Evolutionary conservation across 1,139 yeast species (phyloP).

Genomic region (Sugiyamaella neomexicana): DNA sequence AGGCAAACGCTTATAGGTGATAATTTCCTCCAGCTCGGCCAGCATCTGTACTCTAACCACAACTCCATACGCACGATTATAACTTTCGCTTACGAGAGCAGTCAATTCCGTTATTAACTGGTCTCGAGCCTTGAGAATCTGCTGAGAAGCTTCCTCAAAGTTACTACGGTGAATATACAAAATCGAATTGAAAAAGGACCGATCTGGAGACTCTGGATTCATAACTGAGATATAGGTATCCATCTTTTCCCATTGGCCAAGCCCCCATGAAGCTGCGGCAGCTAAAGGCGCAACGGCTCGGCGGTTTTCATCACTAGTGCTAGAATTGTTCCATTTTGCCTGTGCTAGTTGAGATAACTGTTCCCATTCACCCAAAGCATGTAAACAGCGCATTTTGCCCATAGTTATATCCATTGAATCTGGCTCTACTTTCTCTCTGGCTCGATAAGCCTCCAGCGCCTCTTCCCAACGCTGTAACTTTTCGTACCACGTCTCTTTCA

Average conservation of each 20-base stretch:
- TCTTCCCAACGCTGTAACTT: slow-evolving; percentile 98
- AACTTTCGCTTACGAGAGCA: slow-evolving; percentile 92
- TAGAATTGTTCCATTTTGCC: slow-evolving; percentile 76
- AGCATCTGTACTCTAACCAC: slow-evolving; percentile 96
- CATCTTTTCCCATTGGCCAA: slow-evolving; percentile 96
- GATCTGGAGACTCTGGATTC: slow-evolving; percentile 90
- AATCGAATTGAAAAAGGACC: slow-evolving; percentile 91
- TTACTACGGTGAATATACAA: slow-evolving; percentile 81
- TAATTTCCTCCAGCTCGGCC: slow-evolving; percentile 94
- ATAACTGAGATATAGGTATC: slow-evolving; percentile 85
- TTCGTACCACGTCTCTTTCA: slow-evolving; percentile 97
- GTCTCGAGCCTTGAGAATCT: slow-evolving; percentile 83
- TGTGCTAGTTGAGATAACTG: slow-evolving; percentile 82
- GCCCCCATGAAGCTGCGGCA: slow-evolving; percentile 99
- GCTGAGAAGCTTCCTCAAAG: slow-evolving; percentile 76
- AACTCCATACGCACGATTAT: slow-evolving; percentile 94
- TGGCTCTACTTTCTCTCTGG: slow-evolving; percentile 46
- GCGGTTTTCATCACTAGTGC: slow-evolving; percentile 69
- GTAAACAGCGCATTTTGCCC: slow-evolving; percentile 98
- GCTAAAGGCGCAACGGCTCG: slow-evolving; percentile 95
- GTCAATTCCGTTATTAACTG: slow-evolving; percentile 89
- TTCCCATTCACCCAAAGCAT: slow-evolving; percentile 98
- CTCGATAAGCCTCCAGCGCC: slow-evolving; percentile 85
- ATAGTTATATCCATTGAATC: slow-evolving; percentile 70
- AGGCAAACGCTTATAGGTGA: slow-evolving; percentile 80